A percentile compares a stretch with the other conserved stretches of the same genome.
phyloP scores from a whole-genome alignment of 352 stramenopile species.

The Lagenidium giganteum region DNA sequence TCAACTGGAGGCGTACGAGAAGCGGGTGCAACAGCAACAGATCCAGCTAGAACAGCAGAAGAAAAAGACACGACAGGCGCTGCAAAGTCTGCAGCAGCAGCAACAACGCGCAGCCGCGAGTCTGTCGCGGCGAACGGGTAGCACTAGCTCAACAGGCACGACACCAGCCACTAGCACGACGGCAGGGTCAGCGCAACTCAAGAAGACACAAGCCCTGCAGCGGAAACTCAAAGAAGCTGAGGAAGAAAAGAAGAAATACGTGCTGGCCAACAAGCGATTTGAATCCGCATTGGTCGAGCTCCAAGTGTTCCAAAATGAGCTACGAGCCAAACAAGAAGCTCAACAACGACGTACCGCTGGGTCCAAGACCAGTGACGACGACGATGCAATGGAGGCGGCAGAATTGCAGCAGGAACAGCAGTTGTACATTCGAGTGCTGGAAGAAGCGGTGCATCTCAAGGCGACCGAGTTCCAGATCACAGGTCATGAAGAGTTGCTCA shows the following conservation, averaged over 20 bases:
- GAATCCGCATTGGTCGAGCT: conserved; percentile 32
- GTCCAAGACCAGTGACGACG: no score
- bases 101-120: neutral
- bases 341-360: no score
- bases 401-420: conserved; percentile 32
- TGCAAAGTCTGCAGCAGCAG: conserved; percentile 1
- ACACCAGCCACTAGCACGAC: conserved; percentile 9
- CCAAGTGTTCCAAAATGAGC: conserved; percentile 26
- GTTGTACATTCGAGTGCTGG: conserved; percentile 69
- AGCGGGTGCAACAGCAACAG: conserved; percentile 35
- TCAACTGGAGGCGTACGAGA: conserved; percentile 27
- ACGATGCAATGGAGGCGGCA: neutral
- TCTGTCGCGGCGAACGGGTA: no score
- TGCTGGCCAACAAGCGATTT: conserved; percentile 27
- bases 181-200: neutral
- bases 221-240: conserved; percentile 36
- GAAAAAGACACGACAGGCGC: conserved; percentile 15
- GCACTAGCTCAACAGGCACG: no score
- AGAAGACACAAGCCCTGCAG: conserved; percentile 25
- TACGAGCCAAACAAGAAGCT: conserved; percentile 4
- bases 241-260: conserved; percentile 31
- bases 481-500: conserved; percentile 68
- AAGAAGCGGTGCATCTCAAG: conserved; percentile 72
- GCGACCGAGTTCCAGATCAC: conserved; percentile 60
- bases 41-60: conserved; percentile 35